These are phyloP conservation scores for Melastoma malabathricum DNA, from an alignment of 345 rosid genomes.

Conservation along the genomic window DNA sequence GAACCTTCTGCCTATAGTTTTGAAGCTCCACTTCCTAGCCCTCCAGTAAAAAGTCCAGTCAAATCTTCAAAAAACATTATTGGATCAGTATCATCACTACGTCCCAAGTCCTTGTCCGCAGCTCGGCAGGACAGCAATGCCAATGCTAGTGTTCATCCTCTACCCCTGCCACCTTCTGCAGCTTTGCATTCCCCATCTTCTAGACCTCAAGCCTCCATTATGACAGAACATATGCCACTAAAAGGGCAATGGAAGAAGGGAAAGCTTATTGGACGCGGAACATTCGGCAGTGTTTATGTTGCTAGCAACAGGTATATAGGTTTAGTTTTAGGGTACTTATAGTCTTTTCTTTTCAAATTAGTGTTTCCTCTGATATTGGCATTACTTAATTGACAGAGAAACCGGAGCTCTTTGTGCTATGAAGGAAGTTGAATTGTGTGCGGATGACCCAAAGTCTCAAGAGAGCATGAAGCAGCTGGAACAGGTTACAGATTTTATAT, in stretches of 20 bases:
- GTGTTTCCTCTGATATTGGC: conserved; percentile 7
- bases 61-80: conserved; percentile 31
- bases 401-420: conserved; percentile 94
- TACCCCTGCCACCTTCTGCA: conserved; percentile 93
- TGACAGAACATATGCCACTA: conserved; percentile 32
- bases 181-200: conserved; percentile 26
- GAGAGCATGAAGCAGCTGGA: conserved; percentile 79
- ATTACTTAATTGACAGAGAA: conserved; percentile 37
- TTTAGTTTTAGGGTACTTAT: conserved; percentile 4
- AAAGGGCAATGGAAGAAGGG: conserved; percentile 82
- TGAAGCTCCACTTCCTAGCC: conserved; percentile 62
- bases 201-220: conserved; percentile 24
- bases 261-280: conserved; percentile 96
- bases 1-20: conserved; percentile 34
- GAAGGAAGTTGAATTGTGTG: conserved; percentile 90
- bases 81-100: conserved; percentile 41
- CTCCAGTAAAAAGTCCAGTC: conserved; percentile 33
- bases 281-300: conserved; percentile 92
- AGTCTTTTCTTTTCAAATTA: conserved; percentile 3
- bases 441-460: conserved; percentile 83
- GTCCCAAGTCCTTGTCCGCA: conserved; percentile 24
- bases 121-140: conserved; percentile 28
- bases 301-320: conserved; percentile 66
- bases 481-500: conserved; percentile 34
- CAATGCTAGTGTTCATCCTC: conserved; percentile 42